Percentiles rank a stretch among this genome's conserved stretches.
These are phyloP conservation scores for Coriaria nepalensis DNA, from an alignment of 306 rosid genomes.

Conservation along the genomic window DNA sequence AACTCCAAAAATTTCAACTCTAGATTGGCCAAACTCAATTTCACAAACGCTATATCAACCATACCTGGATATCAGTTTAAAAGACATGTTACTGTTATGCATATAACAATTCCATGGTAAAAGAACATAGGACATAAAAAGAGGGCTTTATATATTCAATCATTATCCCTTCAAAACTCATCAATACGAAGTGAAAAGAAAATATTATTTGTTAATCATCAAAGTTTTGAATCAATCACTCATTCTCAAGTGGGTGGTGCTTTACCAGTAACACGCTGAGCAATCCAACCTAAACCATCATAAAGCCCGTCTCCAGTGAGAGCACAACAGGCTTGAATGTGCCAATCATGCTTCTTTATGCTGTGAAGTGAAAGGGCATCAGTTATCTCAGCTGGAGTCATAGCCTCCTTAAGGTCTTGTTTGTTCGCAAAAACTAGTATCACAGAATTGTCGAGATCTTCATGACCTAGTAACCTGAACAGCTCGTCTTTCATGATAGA, in stretches of 20 bases:
- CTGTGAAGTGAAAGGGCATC: conserved; percentile 90
- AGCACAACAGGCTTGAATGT: conserved; percentile 95
- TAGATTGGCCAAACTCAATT: no score
- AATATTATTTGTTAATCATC: no score
- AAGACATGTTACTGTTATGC: no score
- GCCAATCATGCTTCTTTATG: conserved; percentile 99
- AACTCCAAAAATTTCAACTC: no score
- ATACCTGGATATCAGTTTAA: no score
- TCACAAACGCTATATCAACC: no score
- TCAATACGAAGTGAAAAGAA: no score
- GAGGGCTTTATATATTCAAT: no score
- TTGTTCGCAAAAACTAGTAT: conserved; percentile 82
- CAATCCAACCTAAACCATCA: conserved; percentile 96
- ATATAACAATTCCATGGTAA: no score
- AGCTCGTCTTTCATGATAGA: conserved; percentile 91
- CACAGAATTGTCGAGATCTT: conserved; percentile 74
- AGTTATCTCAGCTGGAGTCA: conserved; percentile 95
- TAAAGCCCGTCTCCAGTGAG: conserved; percentile 87
- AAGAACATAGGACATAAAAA: no score
- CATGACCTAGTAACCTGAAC: conserved; percentile 84
- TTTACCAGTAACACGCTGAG: conserved; percentile 70
- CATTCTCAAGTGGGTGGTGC: conserved; percentile 36
- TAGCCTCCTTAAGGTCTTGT: conserved; percentile 97
- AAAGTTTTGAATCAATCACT: no score
- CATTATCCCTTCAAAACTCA: no score